Evolutionary conservation across 2,329 filamentous ascomycete species (phyloP), one percentile per base, ranked within the genome.

Genomic region (Madurella fahalii): DNA sequence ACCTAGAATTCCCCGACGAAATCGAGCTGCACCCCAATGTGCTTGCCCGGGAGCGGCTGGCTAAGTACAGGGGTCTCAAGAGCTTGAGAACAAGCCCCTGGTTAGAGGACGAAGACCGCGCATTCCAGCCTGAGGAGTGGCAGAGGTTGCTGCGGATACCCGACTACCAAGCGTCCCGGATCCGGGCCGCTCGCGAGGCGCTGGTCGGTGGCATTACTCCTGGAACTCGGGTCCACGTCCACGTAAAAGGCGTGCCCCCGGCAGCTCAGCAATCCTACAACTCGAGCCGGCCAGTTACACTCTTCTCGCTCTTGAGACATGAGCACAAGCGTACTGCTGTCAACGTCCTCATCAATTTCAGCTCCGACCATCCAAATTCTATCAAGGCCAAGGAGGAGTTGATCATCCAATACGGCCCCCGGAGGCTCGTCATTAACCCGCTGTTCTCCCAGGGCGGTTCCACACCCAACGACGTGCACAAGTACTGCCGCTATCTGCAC

Each of bases 381-480:
- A 80, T 99, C 68, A 94, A 91, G 73, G 86, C 91, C 30, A 99
- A 99, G 78, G 88, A 94, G 64, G 88, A 96, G 68, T 76, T 99
- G 58, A 86, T 99, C 58, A 81, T 95, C 52, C 94, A 97, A 72
- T 95, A 89, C 68, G 94, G 94, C 18, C 85, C 93, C 11, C 86
- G 94, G 49, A 84, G 94, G 48, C 85, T 96, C 66, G 76, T 92
- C 56, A 84, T 96, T 73, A 93, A 94, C 66, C 94, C 94, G 11
- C 77, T 97, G 44, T 96, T 93, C 77, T 96, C 92, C 0, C 84
- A 89, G 67, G 79, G 83, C n/a, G 93, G 92, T 53, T 90, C 87
- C 67, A 96, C 93, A 0, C 89, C 90, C 46, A 97, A 97, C 74
- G 87, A 99, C 67, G 92, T 99, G 13, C 92, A 97, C 80, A 99